A percentile compares a stretch with the other conserved stretches of the same genome.
These are phyloP conservation scores for Neurospora pannonica DNA, from an alignment of 495 filamentous ascomycete species.

Conservation along the genomic window DNA sequence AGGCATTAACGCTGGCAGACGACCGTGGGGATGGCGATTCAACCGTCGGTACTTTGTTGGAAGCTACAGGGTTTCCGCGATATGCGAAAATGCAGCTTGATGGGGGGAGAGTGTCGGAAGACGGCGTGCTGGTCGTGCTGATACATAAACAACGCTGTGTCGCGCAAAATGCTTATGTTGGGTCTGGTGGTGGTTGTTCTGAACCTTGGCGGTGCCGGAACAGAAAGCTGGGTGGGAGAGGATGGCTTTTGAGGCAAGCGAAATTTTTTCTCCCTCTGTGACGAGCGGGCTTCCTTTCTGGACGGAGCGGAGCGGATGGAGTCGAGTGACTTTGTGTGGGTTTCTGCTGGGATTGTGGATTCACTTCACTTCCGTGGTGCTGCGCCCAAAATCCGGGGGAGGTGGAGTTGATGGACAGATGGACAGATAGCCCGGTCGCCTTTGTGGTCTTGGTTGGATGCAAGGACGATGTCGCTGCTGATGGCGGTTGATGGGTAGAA, in stretches of 20 bases:
- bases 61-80: constrained; percentile 80
- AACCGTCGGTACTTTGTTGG: constrained; percentile 79
- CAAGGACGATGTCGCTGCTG: background rate
- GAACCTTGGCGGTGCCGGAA: background rate
- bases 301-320: background rate
- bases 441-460: background rate
- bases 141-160: constrained; percentile 48
- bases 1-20: constrained; percentile 44
- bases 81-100: constrained; percentile 93
- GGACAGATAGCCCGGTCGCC: background rate
- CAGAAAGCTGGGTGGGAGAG: background rate
- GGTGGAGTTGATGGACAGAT: background rate
- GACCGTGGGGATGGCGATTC: constrained; percentile 33
- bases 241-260: background rate
- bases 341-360: background rate
- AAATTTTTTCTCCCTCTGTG: background rate
- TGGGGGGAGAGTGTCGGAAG: constrained; percentile 70
- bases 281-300: background rate
- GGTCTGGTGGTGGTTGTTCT: constrained; percentile 20
- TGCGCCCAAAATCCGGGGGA: background rate
- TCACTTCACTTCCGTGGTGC: background rate
- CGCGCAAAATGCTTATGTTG: constrained; percentile 29
- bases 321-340: background rate
- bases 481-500: background rate
- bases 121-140: constrained; percentile 45